Conservation (phyloP, 2,329 filamentous ascomycete species). For the Pseudogymnoascus sp. region DNA sequence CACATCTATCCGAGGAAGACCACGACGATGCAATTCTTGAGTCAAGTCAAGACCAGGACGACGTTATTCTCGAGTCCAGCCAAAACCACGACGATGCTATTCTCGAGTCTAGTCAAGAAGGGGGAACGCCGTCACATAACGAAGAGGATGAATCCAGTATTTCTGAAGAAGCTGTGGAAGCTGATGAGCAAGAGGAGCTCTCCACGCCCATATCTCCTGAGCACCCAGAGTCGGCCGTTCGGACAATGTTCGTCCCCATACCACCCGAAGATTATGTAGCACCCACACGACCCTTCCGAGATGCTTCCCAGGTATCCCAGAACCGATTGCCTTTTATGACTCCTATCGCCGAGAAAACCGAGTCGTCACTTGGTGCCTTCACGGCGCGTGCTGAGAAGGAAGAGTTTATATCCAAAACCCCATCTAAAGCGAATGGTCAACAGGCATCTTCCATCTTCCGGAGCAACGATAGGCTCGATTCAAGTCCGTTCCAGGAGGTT, state of each 20-base stretch:
- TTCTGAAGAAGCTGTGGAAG: constrained; percentile 12
- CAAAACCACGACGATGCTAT: constrained; percentile 30
- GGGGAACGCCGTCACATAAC: constrained; percentile 11
- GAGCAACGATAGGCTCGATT: background rate
- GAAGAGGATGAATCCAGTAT: background rate
- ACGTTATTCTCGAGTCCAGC: background rate
- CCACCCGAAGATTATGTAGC: constrained; percentile 82
- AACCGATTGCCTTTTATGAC: constrained; percentile 97
- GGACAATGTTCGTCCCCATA: constrained; percentile 66
- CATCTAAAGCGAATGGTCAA: constrained; percentile 46
- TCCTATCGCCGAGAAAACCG: constrained; percentile 91
- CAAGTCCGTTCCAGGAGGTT: constrained; percentile 64
- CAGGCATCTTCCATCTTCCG: constrained; percentile 8
- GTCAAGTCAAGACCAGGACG: background rate
- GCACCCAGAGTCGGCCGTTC: constrained; percentile 40
- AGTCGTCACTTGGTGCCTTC: constrained; percentile 69
- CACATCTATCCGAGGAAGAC: constrained; percentile 35
- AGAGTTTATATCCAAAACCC: constrained; percentile 65
- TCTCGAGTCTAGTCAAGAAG: constrained; percentile 11
- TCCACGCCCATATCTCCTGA: constrained; percentile 39
- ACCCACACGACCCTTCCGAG: constrained; percentile 70
- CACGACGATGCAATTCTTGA: constrained; percentile 27
- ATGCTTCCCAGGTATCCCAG: constrained; percentile 72
- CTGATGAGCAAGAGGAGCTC: constrained; percentile 33
- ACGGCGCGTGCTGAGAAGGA: constrained; percentile 50